phyloP scores from a whole-genome alignment of 768 basidiomycete species.

The Macrolepiota albuminosa region DNA sequence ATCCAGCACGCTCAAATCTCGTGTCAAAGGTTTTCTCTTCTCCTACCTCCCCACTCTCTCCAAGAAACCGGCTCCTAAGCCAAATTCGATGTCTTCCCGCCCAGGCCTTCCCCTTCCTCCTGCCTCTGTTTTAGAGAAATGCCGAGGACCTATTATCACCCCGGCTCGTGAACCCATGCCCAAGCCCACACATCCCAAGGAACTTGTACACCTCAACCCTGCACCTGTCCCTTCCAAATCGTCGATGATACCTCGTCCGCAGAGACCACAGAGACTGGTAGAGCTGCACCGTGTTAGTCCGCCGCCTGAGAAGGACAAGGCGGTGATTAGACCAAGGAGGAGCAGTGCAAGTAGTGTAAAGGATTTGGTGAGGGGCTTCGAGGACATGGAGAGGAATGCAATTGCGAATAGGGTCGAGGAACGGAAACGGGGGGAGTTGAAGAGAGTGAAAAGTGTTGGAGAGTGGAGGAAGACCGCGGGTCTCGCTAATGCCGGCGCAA shows the following conservation, averaged over 20 bases:
- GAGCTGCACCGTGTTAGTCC: slow-evolving; percentile 44
- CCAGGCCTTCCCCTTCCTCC: slow-evolving; percentile 53
- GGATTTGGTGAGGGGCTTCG: slow-evolving; percentile 64
- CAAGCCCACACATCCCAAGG: slow-evolving; percentile 51
- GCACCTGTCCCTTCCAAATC: slow-evolving; percentile 40
- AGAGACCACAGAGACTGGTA: slow-evolving; percentile 41
- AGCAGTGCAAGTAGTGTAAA: slow-evolving; percentile 70
- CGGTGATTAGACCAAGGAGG: slow-evolving; percentile 37
- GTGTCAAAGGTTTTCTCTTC: slow-evolving; percentile 53
- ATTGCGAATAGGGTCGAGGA: slow-evolving; percentile 23
- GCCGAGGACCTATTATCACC: slow-evolving; percentile 53
- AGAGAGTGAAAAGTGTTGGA: slow-evolving; percentile 31
- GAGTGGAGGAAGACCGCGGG: slow-evolving; percentile 24
- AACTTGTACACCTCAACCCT: slow-evolving; percentile 58
- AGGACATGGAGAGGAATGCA: slow-evolving; percentile 31
- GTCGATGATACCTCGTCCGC: slow-evolving; percentile 35
- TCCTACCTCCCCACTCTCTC: slow-evolving; percentile 56
- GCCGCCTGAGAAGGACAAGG: slow-evolving; percentile 15
- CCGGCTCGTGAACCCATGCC: slow-evolving; percentile 49
- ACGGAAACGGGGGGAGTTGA: slow-evolving; percentile 21
- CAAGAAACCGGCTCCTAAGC: slow-evolving; percentile 24
- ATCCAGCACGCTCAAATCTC: slow-evolving; percentile 35
- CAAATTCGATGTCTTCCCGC: slow-evolving; percentile 14
- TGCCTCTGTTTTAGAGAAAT: slow-evolving; percentile 41
- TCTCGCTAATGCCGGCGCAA: neutral